Evolutionary conservation across 352 stramenopile species (phyloP).

Genomic region (Pythium brachiatum): DNA sequence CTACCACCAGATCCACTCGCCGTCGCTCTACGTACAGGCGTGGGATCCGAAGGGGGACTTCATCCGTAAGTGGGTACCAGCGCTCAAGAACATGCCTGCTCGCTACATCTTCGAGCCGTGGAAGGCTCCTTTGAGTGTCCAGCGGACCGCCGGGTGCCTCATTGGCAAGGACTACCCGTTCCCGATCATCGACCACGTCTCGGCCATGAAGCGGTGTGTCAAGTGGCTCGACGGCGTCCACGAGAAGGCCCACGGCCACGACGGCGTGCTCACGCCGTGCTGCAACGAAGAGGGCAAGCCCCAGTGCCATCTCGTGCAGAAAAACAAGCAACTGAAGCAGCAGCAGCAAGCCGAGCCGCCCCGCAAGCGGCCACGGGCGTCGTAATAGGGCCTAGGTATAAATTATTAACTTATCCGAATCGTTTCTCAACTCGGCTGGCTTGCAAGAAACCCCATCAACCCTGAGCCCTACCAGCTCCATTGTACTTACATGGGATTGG

Average conservation of each 20-base stretch:
- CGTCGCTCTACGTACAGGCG: slow-evolving; percentile 90
- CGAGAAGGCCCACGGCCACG: slow-evolving; percentile 22
- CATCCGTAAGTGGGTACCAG: slow-evolving; percentile 91
- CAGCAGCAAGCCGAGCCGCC: not conserved
- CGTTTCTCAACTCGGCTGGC: not conserved
- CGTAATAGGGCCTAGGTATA: not conserved
- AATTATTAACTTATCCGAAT: not conserved
- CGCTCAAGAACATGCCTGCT: slow-evolving; percentile 86
- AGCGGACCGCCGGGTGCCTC: slow-evolving; percentile 80
- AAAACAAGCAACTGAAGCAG: not conserved
- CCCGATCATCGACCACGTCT: slow-evolving; percentile 93
- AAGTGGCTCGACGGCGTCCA: slow-evolving; percentile 74
- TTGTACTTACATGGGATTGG: no score
- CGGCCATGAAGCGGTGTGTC: slow-evolving; percentile 90
- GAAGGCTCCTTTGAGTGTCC: slow-evolving; percentile 89
- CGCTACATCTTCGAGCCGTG: slow-evolving; percentile 98
- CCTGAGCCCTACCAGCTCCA: no score
- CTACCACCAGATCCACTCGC: slow-evolving; percentile 94
- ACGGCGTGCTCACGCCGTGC: slow-evolving; percentile 26
- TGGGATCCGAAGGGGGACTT: slow-evolving; percentile 90
- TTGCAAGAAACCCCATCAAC: no score
- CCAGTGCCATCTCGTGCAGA: slow-evolving; percentile 15
- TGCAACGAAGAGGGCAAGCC: slow-evolving; percentile 19
- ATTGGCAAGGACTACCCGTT: slow-evolving; percentile 94
- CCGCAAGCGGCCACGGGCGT: not conserved